A percentile compares a stretch with the other conserved stretches of the same genome.
Evolutionary conservation across 495 filamentous ascomycete genomes (phyloP).

Genomic region (Penicillium bialowiezense): DNA sequence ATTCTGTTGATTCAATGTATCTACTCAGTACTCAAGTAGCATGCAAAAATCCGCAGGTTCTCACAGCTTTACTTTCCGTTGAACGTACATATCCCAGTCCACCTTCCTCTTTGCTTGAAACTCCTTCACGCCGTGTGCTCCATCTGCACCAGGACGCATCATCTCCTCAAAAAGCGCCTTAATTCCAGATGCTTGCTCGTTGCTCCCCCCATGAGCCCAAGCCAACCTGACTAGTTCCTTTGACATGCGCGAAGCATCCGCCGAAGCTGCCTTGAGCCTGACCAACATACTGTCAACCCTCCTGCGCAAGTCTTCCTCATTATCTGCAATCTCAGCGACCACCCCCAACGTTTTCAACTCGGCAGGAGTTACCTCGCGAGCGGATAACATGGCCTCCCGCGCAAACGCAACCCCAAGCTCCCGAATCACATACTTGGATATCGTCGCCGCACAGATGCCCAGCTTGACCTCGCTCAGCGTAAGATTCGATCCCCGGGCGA

Average conservation of each 20-base stretch:
- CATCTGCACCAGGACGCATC: slow-evolving; percentile 21
- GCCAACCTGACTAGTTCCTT: slow-evolving; percentile 22
- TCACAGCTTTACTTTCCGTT: not conserved
- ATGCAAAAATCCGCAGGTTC: not conserved
- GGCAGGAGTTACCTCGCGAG: slow-evolving; percentile 17
- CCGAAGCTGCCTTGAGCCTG: slow-evolving; percentile 11
- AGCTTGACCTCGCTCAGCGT: slow-evolving; percentile 34
- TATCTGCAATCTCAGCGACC: slow-evolving; percentile 14
- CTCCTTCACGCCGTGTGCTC: slow-evolving; percentile 17
- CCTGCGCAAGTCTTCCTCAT: not conserved
- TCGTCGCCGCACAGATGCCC: slow-evolving; percentile 29
- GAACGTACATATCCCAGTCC: slow-evolving; percentile 17
- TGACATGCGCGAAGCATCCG: slow-evolving; percentile 23
- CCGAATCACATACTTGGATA: slow-evolving; percentile 33
- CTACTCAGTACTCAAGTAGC: not conserved
- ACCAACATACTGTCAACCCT: slow-evolving; percentile 10
- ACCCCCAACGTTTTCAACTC: slow-evolving; percentile 23
- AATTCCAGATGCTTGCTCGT: slow-evolving; percentile 15
- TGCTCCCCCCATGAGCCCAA: slow-evolving; percentile 15
- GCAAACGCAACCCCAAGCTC: slow-evolving; percentile 28
- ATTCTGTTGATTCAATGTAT: not conserved
- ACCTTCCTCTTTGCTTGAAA: slow-evolving; percentile 18
- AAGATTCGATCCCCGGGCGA: slow-evolving; percentile 15
- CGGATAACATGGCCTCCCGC: slow-evolving; percentile 31
- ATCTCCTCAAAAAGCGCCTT: slow-evolving; percentile 16